Percentiles rank a stretch among this genome's conserved stretches.
phyloP scores from a whole-genome alignment of 169 alveolate species.

The Cyclospora cayetanensis region DNA sequence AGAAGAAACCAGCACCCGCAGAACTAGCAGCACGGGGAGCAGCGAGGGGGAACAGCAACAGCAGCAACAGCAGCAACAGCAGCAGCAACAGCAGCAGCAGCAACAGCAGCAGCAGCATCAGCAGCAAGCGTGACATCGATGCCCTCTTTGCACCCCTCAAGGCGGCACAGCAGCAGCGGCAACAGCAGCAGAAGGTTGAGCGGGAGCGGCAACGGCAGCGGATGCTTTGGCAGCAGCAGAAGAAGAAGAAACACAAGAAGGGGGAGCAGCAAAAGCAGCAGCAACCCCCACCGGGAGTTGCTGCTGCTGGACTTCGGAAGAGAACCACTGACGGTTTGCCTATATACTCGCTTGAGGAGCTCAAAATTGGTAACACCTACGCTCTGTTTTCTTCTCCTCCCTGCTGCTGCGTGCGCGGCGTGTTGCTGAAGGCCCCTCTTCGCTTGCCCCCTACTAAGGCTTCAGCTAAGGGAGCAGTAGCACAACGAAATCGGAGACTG shows the following conservation, averaged over 20 bases:
- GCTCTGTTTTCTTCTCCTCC: neutral
- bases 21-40: neutral
- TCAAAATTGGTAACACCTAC: neutral
- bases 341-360: neutral
- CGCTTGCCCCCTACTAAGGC: no score
- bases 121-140: neutral
- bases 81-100: neutral
- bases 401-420: neutral
- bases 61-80: neutral
- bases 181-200: neutral
- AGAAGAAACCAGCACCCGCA: neutral
- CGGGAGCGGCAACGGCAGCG: no score
- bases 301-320: no score
- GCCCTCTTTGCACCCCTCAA: neutral
- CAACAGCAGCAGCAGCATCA: constrained; percentile 19
- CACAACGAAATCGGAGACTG: no score
- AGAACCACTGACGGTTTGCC: neutral
- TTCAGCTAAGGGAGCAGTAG: no score
- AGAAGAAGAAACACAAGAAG: no score
- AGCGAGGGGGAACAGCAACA: no score
- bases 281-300: no score
- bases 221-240: no score
- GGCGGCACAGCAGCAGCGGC: neutral
- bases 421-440: no score
- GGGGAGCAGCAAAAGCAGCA: no score